Evolutionary conservation across 352 stramenopile species (phyloP).

Genomic region (Phytophthora citricola): DNA sequence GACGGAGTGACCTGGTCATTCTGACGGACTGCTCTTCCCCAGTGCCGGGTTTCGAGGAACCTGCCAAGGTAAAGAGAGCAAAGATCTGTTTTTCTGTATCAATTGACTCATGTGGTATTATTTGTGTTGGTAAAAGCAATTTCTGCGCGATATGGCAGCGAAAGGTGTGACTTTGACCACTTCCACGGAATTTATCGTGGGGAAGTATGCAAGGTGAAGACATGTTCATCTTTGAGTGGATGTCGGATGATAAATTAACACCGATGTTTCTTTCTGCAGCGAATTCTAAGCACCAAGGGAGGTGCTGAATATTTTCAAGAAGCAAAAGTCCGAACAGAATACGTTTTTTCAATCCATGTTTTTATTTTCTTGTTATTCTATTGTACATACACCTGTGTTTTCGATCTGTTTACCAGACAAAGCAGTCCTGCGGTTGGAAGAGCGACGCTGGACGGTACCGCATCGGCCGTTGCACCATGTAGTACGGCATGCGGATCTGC

Average conservation of each 20-base stretch:
- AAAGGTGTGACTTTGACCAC: slow-evolving; percentile 60
- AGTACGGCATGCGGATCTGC: slow-evolving; percentile 67
- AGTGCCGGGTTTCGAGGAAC: slow-evolving; percentile 64
- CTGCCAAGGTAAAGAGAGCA: slow-evolving; percentile 43
- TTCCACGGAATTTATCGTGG: slow-evolving; percentile 35
- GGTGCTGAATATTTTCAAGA: no score
- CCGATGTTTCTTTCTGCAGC: neutral
- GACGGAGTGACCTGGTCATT: slow-evolving; percentile 63
- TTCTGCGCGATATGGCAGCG: slow-evolving; percentile 57
- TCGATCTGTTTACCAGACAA: slow-evolving; percentile 40
- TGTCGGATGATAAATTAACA: neutral
- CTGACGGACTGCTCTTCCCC: slow-evolving; percentile 71
- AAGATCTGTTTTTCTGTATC: neutral
- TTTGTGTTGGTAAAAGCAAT: slow-evolving; percentile 37
- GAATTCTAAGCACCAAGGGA: neutral
- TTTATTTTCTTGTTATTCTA: slow-evolving; percentile 8
- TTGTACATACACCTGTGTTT: slow-evolving; percentile 14
- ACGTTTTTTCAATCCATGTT: neutral
- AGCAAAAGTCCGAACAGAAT: no score
- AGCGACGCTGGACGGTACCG: slow-evolving; percentile 41
- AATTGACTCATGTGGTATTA: neutral
- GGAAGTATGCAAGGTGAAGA: slow-evolving; percentile 19
- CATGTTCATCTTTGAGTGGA: neutral
- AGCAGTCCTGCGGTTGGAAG: slow-evolving; percentile 50
- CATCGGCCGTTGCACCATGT: slow-evolving; percentile 36